A percentile compares a stretch with the other conserved stretches of the same genome.
Conservation (phyloP, 768 basidiomycete genomes). For the Austroboletus eburneus region DNA sequence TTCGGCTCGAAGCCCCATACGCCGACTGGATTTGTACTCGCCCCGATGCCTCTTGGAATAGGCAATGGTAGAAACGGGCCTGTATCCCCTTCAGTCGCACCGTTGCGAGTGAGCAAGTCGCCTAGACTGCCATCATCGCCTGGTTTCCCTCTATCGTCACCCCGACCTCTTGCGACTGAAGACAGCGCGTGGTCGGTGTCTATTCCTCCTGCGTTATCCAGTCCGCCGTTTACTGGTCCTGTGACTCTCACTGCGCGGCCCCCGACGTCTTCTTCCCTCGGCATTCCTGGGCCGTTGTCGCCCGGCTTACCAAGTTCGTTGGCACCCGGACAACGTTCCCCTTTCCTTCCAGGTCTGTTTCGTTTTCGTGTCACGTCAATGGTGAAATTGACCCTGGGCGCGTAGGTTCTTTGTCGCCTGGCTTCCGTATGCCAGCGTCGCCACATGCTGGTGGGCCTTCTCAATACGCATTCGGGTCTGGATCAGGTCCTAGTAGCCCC, state of each 20-base stretch:
- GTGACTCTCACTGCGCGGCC: conserved; percentile 7
- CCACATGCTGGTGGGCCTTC: not conserved
- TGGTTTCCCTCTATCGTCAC: conserved; percentile 13
- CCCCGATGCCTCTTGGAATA: conserved; percentile 21
- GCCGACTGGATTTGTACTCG: conserved; percentile 20
- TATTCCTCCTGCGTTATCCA: no score
- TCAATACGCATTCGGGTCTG: conserved; percentile 20
- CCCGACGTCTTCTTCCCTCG: conserved; percentile 5
- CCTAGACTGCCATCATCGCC: conserved; percentile 19
- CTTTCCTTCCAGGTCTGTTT: conserved; percentile 23
- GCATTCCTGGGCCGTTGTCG: conserved; percentile 13
- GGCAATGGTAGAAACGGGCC: conserved; percentile 4
- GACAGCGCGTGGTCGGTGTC: not conserved
- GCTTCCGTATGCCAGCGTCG: conserved; percentile 21
- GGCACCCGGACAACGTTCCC: conserved; percentile 20
- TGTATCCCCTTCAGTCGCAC: conserved; percentile 17
- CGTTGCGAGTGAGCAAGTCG: conserved; percentile 24
- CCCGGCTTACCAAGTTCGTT: conserved; percentile 18
- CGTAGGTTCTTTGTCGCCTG: conserved; percentile 17
- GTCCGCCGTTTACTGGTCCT: conserved; percentile 1
- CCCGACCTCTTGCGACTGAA: conserved; percentile 10
- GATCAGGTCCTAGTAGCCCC: conserved; percentile 8
- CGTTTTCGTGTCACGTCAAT: conserved; percentile 2
- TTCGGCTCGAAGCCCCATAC: not conserved
- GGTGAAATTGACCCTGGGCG: not conserved